Evolutionary conservation across 1,284 basidiomycete genomes (phyloP).

Genomic region (Cryptococcus sp.): DNA sequence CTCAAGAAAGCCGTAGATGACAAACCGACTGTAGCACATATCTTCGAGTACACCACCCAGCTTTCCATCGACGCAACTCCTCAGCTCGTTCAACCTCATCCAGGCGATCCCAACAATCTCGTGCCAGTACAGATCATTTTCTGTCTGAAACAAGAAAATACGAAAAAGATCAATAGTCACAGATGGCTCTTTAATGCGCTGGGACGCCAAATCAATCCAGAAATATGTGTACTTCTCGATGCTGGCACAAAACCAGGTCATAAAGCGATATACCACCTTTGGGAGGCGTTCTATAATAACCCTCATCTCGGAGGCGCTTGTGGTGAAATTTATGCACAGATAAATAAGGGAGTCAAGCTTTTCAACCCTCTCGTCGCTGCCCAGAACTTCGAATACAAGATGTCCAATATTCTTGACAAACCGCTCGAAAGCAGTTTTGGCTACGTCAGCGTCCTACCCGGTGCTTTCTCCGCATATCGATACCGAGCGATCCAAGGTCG

Average conservation of each 20-base stretch:
- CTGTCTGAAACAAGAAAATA: slow-evolving; percentile 92
- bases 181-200: slow-evolving; percentile 98
- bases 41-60: slow-evolving; percentile 91
- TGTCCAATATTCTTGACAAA: slow-evolving; percentile 85
- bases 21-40: slow-evolving; percentile 85
- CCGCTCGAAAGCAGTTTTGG: slow-evolving; percentile 93
- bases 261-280: slow-evolving; percentile 94
- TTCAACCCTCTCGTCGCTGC: slow-evolving; percentile 88
- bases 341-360: slow-evolving; percentile 83
- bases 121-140: slow-evolving; percentile 95
- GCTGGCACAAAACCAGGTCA: slow-evolving; percentile 95
- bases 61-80: slow-evolving; percentile 85
- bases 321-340: slow-evolving; percentile 93
- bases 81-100: slow-evolving; percentile 81
- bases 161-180: slow-evolving; percentile 89
- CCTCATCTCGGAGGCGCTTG: slow-evolving; percentile 71
- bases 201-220: slow-evolving; percentile 77
- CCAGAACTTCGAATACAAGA: slow-evolving; percentile 98
- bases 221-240: slow-evolving; percentile 84
- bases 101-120: slow-evolving; percentile 81
- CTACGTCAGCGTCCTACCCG: slow-evolving; percentile 90
- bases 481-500: slow-evolving; percentile 86
- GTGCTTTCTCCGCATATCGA: slow-evolving; percentile 93
- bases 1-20: slow-evolving; percentile 90
- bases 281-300: slow-evolving; percentile 68